A percentile compares a stretch with the other conserved stretches of the same genome.
These are phyloP conservation scores for Monosporascus sp. DNA, from an alignment of 2,329 filamentous ascomycete genomes.

Conservation along the genomic window DNA sequence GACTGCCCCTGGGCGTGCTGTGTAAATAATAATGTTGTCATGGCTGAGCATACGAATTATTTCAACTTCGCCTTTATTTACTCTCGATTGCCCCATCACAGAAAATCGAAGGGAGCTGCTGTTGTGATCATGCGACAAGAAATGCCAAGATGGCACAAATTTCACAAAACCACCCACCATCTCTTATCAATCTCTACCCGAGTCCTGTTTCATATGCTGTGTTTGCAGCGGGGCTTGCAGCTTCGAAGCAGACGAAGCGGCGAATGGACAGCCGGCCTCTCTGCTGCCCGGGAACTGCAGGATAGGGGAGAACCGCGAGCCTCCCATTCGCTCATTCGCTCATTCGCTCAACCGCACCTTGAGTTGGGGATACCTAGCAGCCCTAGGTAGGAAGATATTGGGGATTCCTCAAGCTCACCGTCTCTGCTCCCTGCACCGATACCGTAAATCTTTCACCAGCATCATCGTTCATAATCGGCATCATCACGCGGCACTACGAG, in stretches of 20 bases:
- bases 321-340: not conserved
- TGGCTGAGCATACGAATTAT: too few species aligned
- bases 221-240: not conserved
- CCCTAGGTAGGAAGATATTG: too few species aligned
- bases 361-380: too few species aligned
- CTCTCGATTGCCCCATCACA: too few species aligned
- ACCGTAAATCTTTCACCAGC: too few species aligned
- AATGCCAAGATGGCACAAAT: not conserved
- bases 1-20: not conserved
- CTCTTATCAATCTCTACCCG: not conserved
- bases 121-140: not conserved
- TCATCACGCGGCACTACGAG: not conserved
- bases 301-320: not conserved
- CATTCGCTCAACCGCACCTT: not conserved
- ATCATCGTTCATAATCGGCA: not conserved
- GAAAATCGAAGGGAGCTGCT: not conserved
- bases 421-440: too few species aligned
- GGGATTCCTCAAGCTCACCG: too few species aligned
- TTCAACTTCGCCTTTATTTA: too few species aligned
- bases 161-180: not conserved
- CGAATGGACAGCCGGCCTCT: not conserved
- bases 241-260: not conserved
- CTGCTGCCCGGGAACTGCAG: not conserved
- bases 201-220: not conserved
- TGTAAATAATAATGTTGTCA: not conserved